Conservation (phyloP, 306 rosid genomes). For the Spatholobus suberectus region DNA sequence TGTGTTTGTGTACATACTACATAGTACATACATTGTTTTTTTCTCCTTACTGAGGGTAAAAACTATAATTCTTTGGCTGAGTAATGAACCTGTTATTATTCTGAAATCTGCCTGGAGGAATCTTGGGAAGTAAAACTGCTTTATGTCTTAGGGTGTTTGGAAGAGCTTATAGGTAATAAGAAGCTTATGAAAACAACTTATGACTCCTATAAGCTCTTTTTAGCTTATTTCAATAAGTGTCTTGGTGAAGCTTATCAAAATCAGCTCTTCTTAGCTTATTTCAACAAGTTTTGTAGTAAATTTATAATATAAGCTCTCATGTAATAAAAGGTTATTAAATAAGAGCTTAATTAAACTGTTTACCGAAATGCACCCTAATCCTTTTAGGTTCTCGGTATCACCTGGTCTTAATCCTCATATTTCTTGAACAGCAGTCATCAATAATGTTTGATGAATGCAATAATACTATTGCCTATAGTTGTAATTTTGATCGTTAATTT, state of each 20-base stretch:
- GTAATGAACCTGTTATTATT: constrained; percentile 1
- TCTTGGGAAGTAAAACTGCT: not conserved
- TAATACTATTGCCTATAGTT: constrained; percentile 29
- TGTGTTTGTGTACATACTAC: not conserved
- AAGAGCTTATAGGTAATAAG: not conserved
- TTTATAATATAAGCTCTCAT: not conserved
- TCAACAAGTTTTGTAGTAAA: not conserved
- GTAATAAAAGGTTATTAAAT: not conserved
- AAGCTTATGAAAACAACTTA: not conserved
- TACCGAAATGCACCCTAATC: not conserved
- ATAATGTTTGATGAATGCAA: constrained; percentile 17
- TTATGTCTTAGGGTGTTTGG: not conserved
- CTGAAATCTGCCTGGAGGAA: not conserved
- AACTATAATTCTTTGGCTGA: not conserved
- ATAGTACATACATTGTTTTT: not conserved
- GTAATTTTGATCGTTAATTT: constrained; percentile 11
- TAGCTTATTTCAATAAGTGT: not conserved
- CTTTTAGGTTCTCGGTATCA: not conserved
- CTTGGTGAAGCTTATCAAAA: not conserved
- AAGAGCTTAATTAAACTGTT: not conserved
- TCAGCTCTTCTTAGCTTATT: not conserved
- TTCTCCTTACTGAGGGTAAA: not conserved
- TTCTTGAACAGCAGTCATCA: constrained; percentile 1
- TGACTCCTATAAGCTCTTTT: not conserved
- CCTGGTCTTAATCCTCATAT: not conserved